Conservation (phyloP, 495 filamentous ascomycete species). For the Hypoxylon cercidicola region DNA sequence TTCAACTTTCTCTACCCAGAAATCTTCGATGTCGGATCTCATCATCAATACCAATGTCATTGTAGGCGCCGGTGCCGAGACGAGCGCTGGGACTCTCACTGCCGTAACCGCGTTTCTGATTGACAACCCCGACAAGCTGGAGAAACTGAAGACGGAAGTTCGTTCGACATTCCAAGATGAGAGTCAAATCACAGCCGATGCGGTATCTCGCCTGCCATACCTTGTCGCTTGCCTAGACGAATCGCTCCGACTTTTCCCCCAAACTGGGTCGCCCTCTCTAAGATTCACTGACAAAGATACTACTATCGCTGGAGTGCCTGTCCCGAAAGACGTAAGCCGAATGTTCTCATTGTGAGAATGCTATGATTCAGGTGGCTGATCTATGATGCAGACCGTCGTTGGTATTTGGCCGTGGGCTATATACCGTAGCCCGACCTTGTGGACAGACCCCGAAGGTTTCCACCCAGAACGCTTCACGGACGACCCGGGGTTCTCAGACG, state of each 20-base stretch:
- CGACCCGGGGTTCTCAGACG: conserved; percentile 10
- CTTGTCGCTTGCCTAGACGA: conserved; percentile 65
- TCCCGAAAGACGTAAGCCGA: conserved; percentile 50
- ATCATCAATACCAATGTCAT: conserved; percentile 45
- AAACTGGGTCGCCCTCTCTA: conserved; percentile 51
- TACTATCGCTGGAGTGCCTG: conserved; percentile 55
- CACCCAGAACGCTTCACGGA: conserved; percentile 13
- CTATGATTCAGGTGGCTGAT: not conserved
- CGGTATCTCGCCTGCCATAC: conserved; percentile 53
- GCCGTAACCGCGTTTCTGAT: conserved; percentile 57
- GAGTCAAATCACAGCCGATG: conserved; percentile 54
- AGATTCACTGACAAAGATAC: conserved; percentile 53
- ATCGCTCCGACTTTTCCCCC: conserved; percentile 64
- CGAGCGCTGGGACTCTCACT: conserved; percentile 59
- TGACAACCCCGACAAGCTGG: conserved; percentile 44
- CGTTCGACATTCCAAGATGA: conserved; percentile 54
- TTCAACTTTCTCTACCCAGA: conserved; percentile 33
- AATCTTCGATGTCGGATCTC: conserved; percentile 43
- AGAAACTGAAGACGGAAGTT: conserved; percentile 57
- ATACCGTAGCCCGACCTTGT: conserved; percentile 23
- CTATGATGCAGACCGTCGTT: conserved; percentile 16
- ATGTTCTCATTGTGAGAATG: not conserved
- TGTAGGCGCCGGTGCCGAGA: conserved; percentile 59
- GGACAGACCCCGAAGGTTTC: conserved; percentile 17
- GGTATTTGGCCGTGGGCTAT: conserved; percentile 27